phyloP scores from a whole-genome alignment of 192 early-diverging fungal species.

The Spizellomyces punctatus region DNA sequence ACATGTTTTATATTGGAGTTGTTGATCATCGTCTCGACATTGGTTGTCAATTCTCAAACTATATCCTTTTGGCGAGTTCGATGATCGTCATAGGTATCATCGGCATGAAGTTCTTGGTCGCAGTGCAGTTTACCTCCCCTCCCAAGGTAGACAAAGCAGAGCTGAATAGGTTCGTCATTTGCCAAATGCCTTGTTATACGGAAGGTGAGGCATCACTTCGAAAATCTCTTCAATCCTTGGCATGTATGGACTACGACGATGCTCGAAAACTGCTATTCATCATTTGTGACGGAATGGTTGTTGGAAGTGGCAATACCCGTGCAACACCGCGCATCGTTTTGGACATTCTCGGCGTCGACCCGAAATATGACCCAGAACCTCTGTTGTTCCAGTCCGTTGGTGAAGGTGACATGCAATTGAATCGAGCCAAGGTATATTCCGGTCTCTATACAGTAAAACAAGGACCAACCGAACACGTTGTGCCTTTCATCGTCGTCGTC shows the following conservation, averaged over 20 bases:
- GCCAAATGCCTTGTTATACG: slow-evolving; percentile 80
- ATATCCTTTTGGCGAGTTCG: slow-evolving; percentile 73
- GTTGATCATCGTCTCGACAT: slow-evolving; percentile 76
- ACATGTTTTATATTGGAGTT: slow-evolving; percentile 75
- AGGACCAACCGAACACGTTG: slow-evolving; percentile 62
- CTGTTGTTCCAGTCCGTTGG: slow-evolving; percentile 77
- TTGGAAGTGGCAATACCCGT: slow-evolving; percentile 87
- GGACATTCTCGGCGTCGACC: slow-evolving; percentile 83
- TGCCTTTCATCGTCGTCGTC: slow-evolving; percentile 86
- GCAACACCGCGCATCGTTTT: slow-evolving; percentile 89
- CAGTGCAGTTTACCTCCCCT: slow-evolving; percentile 87
- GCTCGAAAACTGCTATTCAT: slow-evolving; percentile 81
- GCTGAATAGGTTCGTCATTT: slow-evolving; percentile 23
- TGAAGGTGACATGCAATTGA: slow-evolving; percentile 81
- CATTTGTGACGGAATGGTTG: slow-evolving; percentile 85
- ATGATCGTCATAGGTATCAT: slow-evolving; percentile 73
- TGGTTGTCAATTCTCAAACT: slow-evolving; percentile 80
- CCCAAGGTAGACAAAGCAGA: slow-evolving; percentile 62
- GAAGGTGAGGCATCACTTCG: slow-evolving; percentile 58
- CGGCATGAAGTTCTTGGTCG: slow-evolving; percentile 86
- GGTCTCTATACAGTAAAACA: slow-evolving; percentile 80
- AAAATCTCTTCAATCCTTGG: slow-evolving; percentile 69
- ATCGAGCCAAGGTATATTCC: slow-evolving; percentile 91
- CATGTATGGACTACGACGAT: slow-evolving; percentile 73
- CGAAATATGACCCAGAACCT: slow-evolving; percentile 54